Evolutionary conservation across 225 moss, liverwort and hornwort species (phyloP).

Genomic region (Thuidium tamariscinum): DNA sequence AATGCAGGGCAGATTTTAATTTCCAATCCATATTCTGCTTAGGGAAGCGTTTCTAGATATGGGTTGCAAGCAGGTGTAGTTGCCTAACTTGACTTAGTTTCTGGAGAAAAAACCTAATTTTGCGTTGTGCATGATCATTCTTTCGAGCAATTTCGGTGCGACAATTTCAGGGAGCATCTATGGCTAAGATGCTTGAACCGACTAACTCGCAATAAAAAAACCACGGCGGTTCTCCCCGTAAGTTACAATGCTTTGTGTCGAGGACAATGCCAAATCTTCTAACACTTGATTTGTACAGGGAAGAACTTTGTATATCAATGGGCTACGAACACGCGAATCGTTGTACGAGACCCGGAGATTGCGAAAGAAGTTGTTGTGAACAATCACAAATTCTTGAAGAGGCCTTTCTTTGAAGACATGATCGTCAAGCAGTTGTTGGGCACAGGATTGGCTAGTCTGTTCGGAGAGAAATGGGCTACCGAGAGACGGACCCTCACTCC

Average conservation of each 20-base stretch:
- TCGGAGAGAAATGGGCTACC: conserved; percentile 16
- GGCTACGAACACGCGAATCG: neutral
- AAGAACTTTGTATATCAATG: conserved; percentile 12
- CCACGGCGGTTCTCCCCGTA: neutral
- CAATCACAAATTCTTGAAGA: neutral
- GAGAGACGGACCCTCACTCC: conserved; percentile 9
- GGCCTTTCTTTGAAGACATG: neutral
- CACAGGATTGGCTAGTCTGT: neutral
- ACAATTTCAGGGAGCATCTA: neutral
- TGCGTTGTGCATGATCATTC: neutral
- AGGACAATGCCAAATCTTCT: no score
- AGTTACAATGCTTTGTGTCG: neutral
- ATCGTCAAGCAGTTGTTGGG: neutral
- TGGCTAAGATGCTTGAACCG: neutral
- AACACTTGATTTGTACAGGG: neutral
- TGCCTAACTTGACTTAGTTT: neutral
- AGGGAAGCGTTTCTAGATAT: neutral
- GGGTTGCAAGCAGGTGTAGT: neutral
- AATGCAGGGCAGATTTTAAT: neutral
- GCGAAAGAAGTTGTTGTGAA: conserved; percentile 1
- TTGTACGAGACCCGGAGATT: conserved; percentile 22
- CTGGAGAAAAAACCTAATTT: no score
- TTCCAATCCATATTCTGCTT: neutral
- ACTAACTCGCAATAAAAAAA: neutral
- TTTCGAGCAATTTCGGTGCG: neutral